A percentile compares a stretch with the other conserved stretches of the same genome.
Conservation (phyloP, 2,329 filamentous ascomycete genomes). For the Fusarium algeriense region DNA sequence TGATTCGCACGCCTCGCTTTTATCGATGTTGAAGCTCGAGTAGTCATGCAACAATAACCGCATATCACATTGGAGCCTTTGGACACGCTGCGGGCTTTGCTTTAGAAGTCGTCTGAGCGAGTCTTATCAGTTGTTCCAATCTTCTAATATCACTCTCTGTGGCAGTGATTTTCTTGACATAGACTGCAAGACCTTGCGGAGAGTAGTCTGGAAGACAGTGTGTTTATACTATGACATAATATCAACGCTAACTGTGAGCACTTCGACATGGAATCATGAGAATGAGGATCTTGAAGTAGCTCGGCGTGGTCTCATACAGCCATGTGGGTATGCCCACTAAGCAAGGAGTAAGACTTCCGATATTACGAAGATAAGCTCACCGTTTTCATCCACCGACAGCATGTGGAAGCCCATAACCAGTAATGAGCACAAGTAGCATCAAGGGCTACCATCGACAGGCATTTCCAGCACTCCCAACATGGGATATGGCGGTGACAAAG, state of each 20-base stretch:
- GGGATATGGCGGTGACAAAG: conserved; percentile 37
- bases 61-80: conserved; percentile 36
- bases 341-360: conserved; percentile 12
- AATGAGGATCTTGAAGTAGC: conserved; percentile 20
- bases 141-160: background rate
- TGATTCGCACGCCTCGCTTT: conserved; percentile 18
- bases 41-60: conserved; percentile 30
- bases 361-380: conserved; percentile 24
- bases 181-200: background rate
- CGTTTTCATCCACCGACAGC: conserved; percentile 13
- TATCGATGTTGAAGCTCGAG: conserved; percentile 19
- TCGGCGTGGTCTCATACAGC: conserved; percentile 15
- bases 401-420: conserved; percentile 22
- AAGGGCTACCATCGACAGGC: conserved; percentile 27
- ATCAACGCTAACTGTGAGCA: background rate
- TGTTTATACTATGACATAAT: background rate
- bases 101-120: conserved; percentile 3
- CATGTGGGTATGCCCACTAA: conserved; percentile 4
- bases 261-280: background rate
- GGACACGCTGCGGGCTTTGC: conserved; percentile 3
- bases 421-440: conserved; percentile 26
- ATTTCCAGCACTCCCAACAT: conserved; percentile 24
- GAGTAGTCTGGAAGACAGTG: background rate
- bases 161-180: background rate
- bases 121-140: conserved; percentile 3